Evolutionary conservation across 1,284 basidiomycete species (phyloP).

Genomic region (Ustilago loliicola): DNA sequence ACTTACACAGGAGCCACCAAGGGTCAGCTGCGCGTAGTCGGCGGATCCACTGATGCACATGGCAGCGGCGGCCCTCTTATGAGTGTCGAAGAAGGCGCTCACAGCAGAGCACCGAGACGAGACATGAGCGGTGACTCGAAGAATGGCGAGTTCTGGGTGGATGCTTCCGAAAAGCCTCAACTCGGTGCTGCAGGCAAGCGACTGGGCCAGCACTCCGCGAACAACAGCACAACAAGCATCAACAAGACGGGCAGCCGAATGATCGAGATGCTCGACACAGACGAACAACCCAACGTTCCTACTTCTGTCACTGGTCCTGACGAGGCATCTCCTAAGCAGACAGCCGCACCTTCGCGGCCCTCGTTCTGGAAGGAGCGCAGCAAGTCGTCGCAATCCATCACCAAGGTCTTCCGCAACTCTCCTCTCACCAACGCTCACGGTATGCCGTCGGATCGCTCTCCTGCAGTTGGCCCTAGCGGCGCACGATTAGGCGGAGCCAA

Average conservation of each 20-base stretch:
- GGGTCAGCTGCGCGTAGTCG: constrained; percentile 35
- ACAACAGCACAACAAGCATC: constrained; percentile 35
- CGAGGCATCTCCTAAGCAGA: constrained; percentile 17
- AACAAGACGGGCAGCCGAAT: constrained; percentile 36
- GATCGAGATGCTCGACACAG: constrained; percentile 41
- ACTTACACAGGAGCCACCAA: constrained; percentile 34
- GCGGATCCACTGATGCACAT: constrained; percentile 9
- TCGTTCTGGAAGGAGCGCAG: constrained; percentile 44
- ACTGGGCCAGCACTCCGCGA: constrained; percentile 29
- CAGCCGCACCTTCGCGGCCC: constrained; percentile 20
- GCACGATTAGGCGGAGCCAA: constrained; percentile 1
- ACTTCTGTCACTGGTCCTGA: constrained; percentile 29
- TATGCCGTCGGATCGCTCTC: constrained; percentile 11
- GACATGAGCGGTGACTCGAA: constrained; percentile 30
- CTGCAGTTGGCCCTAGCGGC: not conserved
- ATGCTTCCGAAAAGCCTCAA: constrained; percentile 9
- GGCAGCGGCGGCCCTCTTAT: too few species aligned
- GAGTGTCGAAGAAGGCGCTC: constrained; percentile 19
- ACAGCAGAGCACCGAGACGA: constrained; percentile 4
- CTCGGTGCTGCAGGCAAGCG: constrained; percentile 22
- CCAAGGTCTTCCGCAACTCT: constrained; percentile 33
- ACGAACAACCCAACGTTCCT: constrained; percentile 28
- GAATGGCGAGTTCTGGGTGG: constrained; percentile 26
- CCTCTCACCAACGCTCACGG: constrained; percentile 10
- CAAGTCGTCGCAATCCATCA: constrained; percentile 31